Evolutionary conservation across 805 yeast genomes (phyloP).

Genomic region (Hanseniaspora guilliermondii): DNA sequence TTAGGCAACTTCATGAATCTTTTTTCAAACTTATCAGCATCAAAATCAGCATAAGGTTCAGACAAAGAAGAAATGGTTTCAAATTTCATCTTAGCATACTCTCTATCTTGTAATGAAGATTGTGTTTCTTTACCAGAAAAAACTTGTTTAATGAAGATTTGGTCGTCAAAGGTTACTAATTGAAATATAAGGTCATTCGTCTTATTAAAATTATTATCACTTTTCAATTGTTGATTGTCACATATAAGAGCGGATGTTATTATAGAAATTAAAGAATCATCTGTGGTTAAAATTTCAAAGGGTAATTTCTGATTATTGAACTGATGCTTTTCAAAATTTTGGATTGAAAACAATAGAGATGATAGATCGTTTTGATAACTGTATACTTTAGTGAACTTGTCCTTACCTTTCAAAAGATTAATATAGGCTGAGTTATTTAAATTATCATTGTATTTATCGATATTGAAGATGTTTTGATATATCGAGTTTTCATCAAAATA

Average conservation of each 20-base stretch:
- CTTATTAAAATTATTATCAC: conserved; percentile 41
- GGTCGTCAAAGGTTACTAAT: conserved; percentile 62
- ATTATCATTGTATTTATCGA: conserved; percentile 50
- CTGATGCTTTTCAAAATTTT: conserved; percentile 39
- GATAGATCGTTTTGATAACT: conserved; percentile 39
- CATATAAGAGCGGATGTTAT: conserved; percentile 5
- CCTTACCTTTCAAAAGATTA: conserved; percentile 6
- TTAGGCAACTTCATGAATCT: conserved; percentile 51
- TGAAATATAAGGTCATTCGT: conserved; percentile 44
- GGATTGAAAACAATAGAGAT: conserved; percentile 45
- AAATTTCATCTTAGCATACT: conserved; percentile 43
- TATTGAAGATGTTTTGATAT: conserved; percentile 44
- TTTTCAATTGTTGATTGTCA: conserved; percentile 14
- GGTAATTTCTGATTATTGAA: conserved; percentile 31
- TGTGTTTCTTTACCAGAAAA: background rate
- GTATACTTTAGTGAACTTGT: background rate
- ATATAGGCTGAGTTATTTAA: conserved; percentile 37
- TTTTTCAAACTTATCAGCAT: conserved; percentile 56
- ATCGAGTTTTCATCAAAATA: conserved; percentile 66
- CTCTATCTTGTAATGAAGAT: conserved; percentile 20
- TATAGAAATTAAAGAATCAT: conserved; percentile 43
- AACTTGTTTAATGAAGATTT: conserved; percentile 46
- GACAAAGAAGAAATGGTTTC: conserved; percentile 65
- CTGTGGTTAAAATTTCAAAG: conserved; percentile 5
- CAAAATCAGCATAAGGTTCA: conserved; percentile 58